Base-by-base conservation (phyloP, 495 filamentous ascomycete genomes). In the Xylona heveae region DNA sequence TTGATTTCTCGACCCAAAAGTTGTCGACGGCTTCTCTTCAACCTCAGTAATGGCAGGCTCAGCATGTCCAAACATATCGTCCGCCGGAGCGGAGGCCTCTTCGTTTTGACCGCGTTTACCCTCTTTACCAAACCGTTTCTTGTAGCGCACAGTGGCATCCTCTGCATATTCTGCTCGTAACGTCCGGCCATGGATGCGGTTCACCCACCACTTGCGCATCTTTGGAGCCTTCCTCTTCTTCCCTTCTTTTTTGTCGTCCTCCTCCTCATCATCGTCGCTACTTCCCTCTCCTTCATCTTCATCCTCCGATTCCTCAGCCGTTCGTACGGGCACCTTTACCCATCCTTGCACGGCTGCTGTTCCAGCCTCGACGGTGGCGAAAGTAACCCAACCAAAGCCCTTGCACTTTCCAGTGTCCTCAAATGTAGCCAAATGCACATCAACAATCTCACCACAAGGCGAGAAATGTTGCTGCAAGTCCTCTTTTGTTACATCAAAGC, bases 381-480 rank as follows among this genome's bases (percentile, higher is more conserved):
- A 99, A 24, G 75, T 74, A 29, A 95, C 70, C 78, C 88, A 95
- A 13, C 74, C 84, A 58, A 78, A 99, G 1, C 88, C 88, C 57
- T 94, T 94, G 59, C 90, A 95, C 57, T 95, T 95, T 17, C 88
- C 90, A 24, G 73, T 70, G 45, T 99, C 90, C 49, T 95, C 81
- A 46, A 99, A 99, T 0, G 84, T 92, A 2, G 90, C 90, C 28
- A 92, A 55, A 49, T 85, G 79, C 40, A 83, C 61, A 53, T 75
- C 75, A 21, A 60, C 54, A 34, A 99, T 62, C 29, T 69, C 64
- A 24, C 88, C 88, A 44, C 84, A 94, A 44, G 70, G 74, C 17
- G 53, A 57, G 48, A 90, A 94, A 46, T 92, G 79, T 37, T 71
- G 61, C 36, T 66, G 55, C 19, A 99, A 54, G 37, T 70, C 64